A percentile compares a stretch with the other conserved stretches of the same genome.
These are phyloP conservation scores for Aspergillus panamensis DNA, from an alignment of 495 filamentous ascomycete genomes.

Conservation along the genomic window DNA sequence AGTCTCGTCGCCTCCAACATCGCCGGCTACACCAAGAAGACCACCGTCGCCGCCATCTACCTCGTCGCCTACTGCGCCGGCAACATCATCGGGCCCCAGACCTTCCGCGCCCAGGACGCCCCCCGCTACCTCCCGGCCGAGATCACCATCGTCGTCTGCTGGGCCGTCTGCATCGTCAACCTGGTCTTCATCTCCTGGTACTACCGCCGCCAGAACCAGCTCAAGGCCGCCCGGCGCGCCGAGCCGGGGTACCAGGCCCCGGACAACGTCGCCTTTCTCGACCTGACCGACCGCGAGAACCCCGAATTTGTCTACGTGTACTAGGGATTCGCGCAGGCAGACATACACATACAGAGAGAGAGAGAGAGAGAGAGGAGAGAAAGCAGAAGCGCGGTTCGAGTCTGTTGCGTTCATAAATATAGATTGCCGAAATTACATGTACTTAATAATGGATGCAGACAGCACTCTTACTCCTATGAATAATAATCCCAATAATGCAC, in stretches of 20 bases:
- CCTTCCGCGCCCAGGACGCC: slow-evolving; percentile 42
- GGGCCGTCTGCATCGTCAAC: slow-evolving; percentile 38
- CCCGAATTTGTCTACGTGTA: no score
- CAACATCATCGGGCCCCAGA: slow-evolving; percentile 55
- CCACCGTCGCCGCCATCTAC: slow-evolving; percentile 55
- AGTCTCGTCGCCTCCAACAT: slow-evolving; percentile 42
- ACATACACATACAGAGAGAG: no score
- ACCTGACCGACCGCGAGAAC: slow-evolving; percentile 40
- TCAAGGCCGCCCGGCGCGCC: slow-evolving; percentile 30
- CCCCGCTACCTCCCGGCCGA: slow-evolving; percentile 59
- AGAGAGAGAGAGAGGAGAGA: no score
- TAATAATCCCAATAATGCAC: no score
- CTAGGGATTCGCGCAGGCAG: no score
- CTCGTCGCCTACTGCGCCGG: slow-evolving; percentile 59
- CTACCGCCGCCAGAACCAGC: slow-evolving; percentile 47
- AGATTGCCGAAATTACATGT: no score
- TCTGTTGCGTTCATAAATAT: no score
- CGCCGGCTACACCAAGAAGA: slow-evolving; percentile 51
- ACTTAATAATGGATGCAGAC: no score
- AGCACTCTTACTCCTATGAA: no score
- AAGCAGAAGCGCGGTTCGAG: no score
- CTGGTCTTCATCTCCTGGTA: slow-evolving; percentile 35
- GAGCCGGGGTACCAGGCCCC: slow-evolving; percentile 17
- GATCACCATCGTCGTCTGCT: slow-evolving; percentile 52
- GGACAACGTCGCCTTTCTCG: slow-evolving; percentile 33